A percentile compares a stretch with the other conserved stretches of the same genome.
phyloP scores from a whole-genome alignment of 306 rosid species.

The Castanea crenata region DNA sequence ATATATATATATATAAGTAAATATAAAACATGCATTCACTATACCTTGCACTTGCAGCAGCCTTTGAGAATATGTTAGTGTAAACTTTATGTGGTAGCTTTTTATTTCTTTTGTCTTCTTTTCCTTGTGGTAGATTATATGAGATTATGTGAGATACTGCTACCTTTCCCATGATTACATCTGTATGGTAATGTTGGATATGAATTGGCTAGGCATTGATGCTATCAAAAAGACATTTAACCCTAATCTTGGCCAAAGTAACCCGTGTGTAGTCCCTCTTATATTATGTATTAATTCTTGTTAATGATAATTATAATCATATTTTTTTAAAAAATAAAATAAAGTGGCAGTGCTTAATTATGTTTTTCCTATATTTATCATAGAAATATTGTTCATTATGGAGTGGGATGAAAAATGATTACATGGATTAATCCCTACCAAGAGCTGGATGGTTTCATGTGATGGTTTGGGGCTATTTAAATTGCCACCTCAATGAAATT shows the following conservation, averaged over 20 bases:
- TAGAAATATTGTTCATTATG: constrained; percentile 37
- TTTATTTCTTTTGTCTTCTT: constrained; percentile 35
- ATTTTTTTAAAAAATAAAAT: constrained; percentile 6
- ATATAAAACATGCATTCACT: neutral
- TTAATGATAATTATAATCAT: constrained; percentile 31
- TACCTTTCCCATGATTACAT: constrained; percentile 59
- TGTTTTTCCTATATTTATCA: constrained; percentile 22
- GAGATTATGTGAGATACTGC: constrained; percentile 56
- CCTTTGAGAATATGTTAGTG: neutral
- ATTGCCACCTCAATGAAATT: constrained; percentile 33
- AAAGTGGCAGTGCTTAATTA: constrained; percentile 17
- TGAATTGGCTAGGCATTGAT: constrained; percentile 31
- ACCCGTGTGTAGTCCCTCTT: constrained; percentile 22
- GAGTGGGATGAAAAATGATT: constrained; percentile 46
- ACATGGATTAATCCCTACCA: constrained; percentile 39
- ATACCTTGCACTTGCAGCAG: constrained; percentile 21
- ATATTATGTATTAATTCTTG: constrained; percentile 25
- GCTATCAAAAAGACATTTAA: constrained; percentile 15
- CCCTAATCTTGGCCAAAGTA: constrained; percentile 4
- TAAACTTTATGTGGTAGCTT: constrained; percentile 34
- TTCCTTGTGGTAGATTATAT: constrained; percentile 48
- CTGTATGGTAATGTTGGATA: constrained; percentile 38
- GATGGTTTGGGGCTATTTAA: constrained; percentile 37
- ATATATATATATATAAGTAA: too few relatives aligned
- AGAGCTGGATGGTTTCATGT: constrained; percentile 45